phyloP scores from a whole-genome alignment of 1,139 yeast species.

The Candida dubliniensis region DNA sequence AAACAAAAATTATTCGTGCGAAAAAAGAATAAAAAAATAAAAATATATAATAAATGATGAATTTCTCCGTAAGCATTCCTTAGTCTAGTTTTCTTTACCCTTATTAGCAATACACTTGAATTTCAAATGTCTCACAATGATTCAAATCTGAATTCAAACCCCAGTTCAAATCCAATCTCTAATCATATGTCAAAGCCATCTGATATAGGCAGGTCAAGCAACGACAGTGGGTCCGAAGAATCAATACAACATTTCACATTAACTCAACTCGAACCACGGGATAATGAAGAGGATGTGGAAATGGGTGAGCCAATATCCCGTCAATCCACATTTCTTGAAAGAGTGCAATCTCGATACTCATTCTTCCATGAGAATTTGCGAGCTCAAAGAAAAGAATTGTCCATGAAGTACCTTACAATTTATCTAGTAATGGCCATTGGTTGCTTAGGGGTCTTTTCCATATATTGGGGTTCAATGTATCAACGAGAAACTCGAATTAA shows the following conservation, averaged over 20 bases:
- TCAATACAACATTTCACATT: not conserved
- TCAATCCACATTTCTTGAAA: constrained; percentile 17
- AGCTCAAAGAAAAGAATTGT: not conserved
- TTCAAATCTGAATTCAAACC: not conserved
- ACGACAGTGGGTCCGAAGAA: not conserved
- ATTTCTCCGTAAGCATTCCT: no score
- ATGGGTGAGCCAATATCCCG: constrained; percentile 11
- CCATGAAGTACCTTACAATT: constrained; percentile 7
- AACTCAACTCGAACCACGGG: not conserved
- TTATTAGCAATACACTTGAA: no score
- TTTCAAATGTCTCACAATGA: not conserved
- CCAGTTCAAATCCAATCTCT: not conserved
- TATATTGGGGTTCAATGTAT: constrained; percentile 36
- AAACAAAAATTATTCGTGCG: no score
- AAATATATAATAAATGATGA: no score
- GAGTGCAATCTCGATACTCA: constrained; percentile 17
- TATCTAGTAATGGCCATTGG: constrained; percentile 28
- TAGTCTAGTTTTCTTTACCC: no score
- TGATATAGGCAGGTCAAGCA: not conserved
- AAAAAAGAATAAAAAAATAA: no score
- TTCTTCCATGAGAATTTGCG: not conserved
- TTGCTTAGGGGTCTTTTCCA: constrained; percentile 34
- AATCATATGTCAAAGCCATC: not conserved
- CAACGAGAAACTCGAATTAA: constrained; percentile 20
- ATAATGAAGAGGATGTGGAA: not conserved